Evolutionary conservation across 2,329 filamentous ascomycete species (phyloP), one percentile per base, ranked within the genome.

Genomic region (Hymenoscyphus scutula): DNA sequence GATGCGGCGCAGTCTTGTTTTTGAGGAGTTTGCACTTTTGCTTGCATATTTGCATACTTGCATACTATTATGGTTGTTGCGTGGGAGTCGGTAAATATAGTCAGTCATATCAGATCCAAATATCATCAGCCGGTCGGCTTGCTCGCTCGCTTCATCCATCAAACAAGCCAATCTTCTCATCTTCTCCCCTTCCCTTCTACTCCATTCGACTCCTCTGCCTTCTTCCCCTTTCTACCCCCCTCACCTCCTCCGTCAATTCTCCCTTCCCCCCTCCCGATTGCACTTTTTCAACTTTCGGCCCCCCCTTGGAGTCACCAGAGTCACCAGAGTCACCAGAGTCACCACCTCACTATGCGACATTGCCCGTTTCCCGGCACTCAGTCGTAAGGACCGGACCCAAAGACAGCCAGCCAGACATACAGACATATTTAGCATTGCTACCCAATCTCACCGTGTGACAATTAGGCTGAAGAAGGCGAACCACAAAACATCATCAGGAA

Each of bases 381-480:
- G 67, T 69, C 62, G 62, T 63, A 67, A 66, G 68, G 64, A 51
- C 7, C 30, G 68, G 64, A 51, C 7, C 30, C 32, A 56, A 30
- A 19, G 25, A 56, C 23, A 25, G 29, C 23, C 51, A 15, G 48
- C 48, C 27, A 34, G 32, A 1, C 10, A 34, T 10, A 10, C 32
- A 34, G 32, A 25, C 41, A 48, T 25, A 48, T 34, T 56, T 56
- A 34, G 65, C 68, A 67, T 71, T 71, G 68, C 64, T 71, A 70
- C 69, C 69, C 69, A 71, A 71, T 61, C 23, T 60, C 45, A 10
- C 59, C 59, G 63, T 64, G 59, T 66, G 65, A 67, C 66, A 64
- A 67, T 71, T 67, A 71, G 69, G 69, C 69, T 70, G 67, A 69
- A 71, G 67, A 65, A 68, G 67, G 6, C 23, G 45, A 51, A 68